phyloP scores from a whole-genome alignment of 164 flowering plant species.

The Stephania cephalantha region DNA sequence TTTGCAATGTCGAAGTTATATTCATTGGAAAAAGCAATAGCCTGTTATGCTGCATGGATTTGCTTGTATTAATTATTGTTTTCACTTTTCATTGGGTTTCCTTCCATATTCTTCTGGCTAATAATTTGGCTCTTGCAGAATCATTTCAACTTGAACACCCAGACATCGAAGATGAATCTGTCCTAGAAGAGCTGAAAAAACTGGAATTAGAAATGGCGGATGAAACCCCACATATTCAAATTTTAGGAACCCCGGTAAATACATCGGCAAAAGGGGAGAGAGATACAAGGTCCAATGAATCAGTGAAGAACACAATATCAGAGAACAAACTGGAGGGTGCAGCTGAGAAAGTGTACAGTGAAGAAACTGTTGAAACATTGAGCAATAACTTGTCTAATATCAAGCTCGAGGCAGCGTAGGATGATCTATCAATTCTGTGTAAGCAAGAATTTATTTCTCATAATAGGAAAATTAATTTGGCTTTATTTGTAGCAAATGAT shows the following conservation, averaged over 20 bases:
- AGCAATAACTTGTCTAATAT: conserved; percentile 22
- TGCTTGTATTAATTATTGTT: background rate
- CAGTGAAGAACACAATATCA: conserved; percentile 25
- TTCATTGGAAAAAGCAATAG: background rate
- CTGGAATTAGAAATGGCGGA: conserved; percentile 51
- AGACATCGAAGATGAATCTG: conserved; percentile 54
- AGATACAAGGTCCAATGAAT: conserved; percentile 19
- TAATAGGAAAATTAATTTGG: background rate
- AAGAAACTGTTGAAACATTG: conserved; percentile 13
- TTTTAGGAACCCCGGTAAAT: conserved; percentile 12
- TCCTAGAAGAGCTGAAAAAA: conserved; percentile 67
- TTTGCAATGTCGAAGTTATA: background rate
- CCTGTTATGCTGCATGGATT: background rate
- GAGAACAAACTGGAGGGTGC: conserved; percentile 33
- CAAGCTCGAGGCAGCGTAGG: conserved; percentile 41
- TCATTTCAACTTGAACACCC: conserved; percentile 23
- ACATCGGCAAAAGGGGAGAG: conserved; percentile 13
- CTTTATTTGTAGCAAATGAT: background rate
- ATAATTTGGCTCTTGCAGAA: conserved; percentile 27
- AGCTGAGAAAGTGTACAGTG: conserved; percentile 5
- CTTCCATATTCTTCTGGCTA: background rate
- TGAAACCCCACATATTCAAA: conserved; percentile 14
- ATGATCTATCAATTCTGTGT: background rate
- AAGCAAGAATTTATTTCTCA: background rate
- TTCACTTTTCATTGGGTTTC: background rate